Base-by-base conservation (phyloP, 805 yeast genomes). In the Yarrowia bubula region DNA sequence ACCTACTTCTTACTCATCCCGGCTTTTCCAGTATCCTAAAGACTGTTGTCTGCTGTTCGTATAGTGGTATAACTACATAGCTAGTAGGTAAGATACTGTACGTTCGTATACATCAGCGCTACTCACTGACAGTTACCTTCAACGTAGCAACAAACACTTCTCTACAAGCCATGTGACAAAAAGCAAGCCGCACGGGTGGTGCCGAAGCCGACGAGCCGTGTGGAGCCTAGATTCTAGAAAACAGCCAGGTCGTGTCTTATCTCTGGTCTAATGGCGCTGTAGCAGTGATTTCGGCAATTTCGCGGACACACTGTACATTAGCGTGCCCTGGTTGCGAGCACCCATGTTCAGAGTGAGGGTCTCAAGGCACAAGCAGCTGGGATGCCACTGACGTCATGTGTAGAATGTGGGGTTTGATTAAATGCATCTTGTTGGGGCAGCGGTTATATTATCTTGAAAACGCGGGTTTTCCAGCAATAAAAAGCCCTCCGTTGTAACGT, bases 131-230 rank as follows among this genome's bases (percentile, higher is more conserved):
- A 22, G 28, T 22, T 22, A 22, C 28, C 28, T 22, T 22, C 28
- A 22, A 22, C 28, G 28, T 22, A 22, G 28, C 28, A 22, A 5
- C 5, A 5, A 22, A 22, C 4, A 22, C 28, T 22, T 22, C 28
- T 22, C 28, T 22, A 22, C 28, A 22, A 5, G 28, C 28, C 28
- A 22, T 22, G 28, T 22, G 28, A 22, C 28, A 22, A 22, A 3
- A 3, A 5, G 14, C 48, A 47, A 47, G 53, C 53, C 53, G 53
- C 53, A 47, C 39, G 39, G n/a, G 32, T 18, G 55, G 41, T n/a
- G 13, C 33, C 50, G 31, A 17, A 17, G 37, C 53, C 38, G 53
- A 35, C 28, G 28, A 35, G 32, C 53, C 39, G 53, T 28, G 10
- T 46, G 28, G 28, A 15, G 22, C 39, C 53, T 47, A 14, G 55